A percentile compares a stretch with the other conserved stretches of the same genome.
phyloP scores from a whole-genome alignment of 495 filamentous ascomycete genomes.

The Xylaria sp. region DNA sequence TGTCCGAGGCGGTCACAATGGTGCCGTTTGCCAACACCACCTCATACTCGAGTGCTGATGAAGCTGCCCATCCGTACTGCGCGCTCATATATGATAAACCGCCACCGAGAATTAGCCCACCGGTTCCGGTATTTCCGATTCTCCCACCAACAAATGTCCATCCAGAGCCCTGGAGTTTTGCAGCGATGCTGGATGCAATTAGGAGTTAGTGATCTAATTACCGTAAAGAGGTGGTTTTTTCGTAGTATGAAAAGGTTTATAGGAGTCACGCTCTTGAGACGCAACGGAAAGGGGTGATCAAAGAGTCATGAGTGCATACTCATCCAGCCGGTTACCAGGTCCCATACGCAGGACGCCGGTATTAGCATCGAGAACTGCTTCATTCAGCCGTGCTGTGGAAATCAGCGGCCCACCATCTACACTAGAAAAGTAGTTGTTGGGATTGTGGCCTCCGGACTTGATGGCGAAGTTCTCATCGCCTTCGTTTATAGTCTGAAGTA shows the following conservation, averaged over 20 bases:
- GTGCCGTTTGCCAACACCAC: conserved; percentile 64
- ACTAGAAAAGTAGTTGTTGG: conserved; percentile 58
- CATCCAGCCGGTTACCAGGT: conserved; percentile 55
- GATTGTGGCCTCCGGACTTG: conserved; percentile 60
- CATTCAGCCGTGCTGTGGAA: conserved; percentile 54
- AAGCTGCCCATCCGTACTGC: conserved; percentile 64
- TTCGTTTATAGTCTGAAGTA: conserved; percentile 41
- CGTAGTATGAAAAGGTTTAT: not conserved
- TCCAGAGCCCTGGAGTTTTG: conserved; percentile 51
- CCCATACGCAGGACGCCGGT: conserved; percentile 54
- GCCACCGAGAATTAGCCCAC: conserved; percentile 52
- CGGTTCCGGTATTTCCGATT: conserved; percentile 53
- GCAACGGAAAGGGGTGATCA: not conserved
- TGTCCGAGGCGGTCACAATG: conserved; percentile 56
- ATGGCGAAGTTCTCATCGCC: conserved; percentile 56
- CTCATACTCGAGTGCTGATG: conserved; percentile 62
- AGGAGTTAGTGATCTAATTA: not conserved
- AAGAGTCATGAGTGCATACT: conserved; percentile 20
- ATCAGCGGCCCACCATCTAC: conserved; percentile 60
- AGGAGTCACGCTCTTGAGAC: too few relatives aligned
- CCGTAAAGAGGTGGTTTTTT: not conserved
- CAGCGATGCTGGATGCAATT: conserved; percentile 44
- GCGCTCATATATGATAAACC: conserved; percentile 59
- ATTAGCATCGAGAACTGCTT: conserved; percentile 53
- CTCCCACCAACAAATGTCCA: conserved; percentile 61